Conservation (phyloP, 768 basidiomycete genomes). For the Leccinum imitatum region DNA sequence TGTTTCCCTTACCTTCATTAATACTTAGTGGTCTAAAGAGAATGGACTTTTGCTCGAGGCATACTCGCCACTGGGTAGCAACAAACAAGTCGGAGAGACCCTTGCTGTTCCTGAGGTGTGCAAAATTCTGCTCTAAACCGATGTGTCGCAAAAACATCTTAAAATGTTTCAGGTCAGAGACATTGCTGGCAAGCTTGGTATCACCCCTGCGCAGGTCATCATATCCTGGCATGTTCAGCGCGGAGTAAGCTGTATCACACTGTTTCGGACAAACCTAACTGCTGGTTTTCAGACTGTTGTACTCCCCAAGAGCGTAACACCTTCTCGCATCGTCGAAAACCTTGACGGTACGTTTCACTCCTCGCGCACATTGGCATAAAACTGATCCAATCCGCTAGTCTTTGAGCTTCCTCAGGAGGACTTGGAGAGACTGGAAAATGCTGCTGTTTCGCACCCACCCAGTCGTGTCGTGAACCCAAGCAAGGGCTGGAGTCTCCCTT, state of each 20-base stretch:
- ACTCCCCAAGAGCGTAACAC: constrained; percentile 75
- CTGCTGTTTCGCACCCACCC: constrained; percentile 49
- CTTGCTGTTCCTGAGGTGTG: constrained; percentile 57
- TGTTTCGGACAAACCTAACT: neutral
- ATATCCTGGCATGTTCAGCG: constrained; percentile 79
- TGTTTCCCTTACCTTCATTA: neutral
- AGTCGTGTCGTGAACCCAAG: constrained; percentile 59
- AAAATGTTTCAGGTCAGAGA: constrained; percentile 42
- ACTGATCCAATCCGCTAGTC: constrained; percentile 19
- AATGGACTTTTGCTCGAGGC: constrained; percentile 67
- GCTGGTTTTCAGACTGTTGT: constrained; percentile 51
- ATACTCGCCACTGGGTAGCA: constrained; percentile 74
- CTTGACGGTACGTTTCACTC: constrained; percentile 45
- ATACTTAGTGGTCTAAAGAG: constrained; percentile 63
- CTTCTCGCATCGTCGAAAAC: constrained; percentile 69
- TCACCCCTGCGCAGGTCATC: constrained; percentile 74
- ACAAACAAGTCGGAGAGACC: constrained; percentile 53
- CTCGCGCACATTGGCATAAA: neutral
- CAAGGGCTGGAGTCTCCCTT: constrained; percentile 55
- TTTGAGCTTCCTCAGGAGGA: constrained; percentile 37
- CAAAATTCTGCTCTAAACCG: neutral
- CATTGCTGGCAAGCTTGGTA: constrained; percentile 60
- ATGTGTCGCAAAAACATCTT: neutral
- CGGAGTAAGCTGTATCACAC: constrained; percentile 47
- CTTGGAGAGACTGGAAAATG: constrained; percentile 41